phyloP scores from a whole-genome alignment of 2,329 filamentous ascomycete genomes.

The Podosphaera fusca region DNA sequence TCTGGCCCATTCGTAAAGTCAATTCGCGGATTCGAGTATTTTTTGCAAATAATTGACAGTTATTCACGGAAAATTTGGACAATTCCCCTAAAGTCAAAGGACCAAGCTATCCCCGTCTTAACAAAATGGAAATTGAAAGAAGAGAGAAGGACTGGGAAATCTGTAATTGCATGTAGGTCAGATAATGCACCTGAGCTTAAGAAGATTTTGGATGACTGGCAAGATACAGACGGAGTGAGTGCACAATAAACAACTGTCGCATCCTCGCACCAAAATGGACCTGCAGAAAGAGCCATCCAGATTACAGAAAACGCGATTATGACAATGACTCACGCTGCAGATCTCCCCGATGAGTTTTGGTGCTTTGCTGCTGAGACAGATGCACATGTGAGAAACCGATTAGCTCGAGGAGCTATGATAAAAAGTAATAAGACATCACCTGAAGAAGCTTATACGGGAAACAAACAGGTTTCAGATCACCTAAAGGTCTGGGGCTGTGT shows the following conservation, averaged over 20 bases:
- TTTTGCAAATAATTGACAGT: background rate
- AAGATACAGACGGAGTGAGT: background rate
- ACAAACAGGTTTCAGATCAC: background rate
- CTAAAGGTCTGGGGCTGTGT: background rate
- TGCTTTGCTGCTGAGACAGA: background rate
- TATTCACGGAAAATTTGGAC: background rate
- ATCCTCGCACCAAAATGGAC: background rate
- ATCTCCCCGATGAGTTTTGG: background rate
- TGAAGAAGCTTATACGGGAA: background rate
- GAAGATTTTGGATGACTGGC: background rate
- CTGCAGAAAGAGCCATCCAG: background rate
- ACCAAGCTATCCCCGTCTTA: background rate
- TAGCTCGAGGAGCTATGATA: background rate
- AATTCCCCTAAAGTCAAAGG: background rate
- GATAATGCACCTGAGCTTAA: slow-evolving; percentile 1
- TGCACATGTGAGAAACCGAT: background rate
- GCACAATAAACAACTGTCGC: background rate
- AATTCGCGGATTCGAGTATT: background rate
- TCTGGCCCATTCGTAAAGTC: background rate
- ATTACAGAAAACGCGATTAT: background rate
- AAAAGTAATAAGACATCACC: background rate
- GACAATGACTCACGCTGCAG: background rate
- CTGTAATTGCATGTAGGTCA: background rate
- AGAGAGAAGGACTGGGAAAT: background rate
- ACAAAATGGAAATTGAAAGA: background rate